Percentiles rank a stretch among this genome's conserved stretches.
These are phyloP conservation scores for Paraurostyla sp. DNA, from an alignment of 73 alveolate genomes.

Conservation along the genomic window DNA sequence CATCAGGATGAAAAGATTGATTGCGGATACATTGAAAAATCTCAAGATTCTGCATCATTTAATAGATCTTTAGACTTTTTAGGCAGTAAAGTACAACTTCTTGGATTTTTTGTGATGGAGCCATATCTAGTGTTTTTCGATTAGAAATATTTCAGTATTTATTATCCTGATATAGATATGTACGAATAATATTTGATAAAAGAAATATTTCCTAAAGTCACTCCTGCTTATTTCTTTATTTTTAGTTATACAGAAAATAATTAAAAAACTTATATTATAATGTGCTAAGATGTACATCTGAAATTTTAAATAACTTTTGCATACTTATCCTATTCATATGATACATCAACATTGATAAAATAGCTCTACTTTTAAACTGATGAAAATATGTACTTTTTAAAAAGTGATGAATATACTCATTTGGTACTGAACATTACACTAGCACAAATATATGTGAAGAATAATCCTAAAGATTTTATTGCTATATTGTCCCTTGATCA, in stretches of 20 bases:
- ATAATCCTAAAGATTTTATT: too few relatives aligned
- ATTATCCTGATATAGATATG: background rate
- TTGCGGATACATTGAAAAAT: background rate
- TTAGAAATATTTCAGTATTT: background rate
- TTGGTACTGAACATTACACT: too few relatives aligned
- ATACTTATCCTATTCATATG: too few relatives aligned
- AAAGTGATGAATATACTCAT: too few relatives aligned
- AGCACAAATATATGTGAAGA: too few relatives aligned
- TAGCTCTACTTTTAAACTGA: too few relatives aligned
- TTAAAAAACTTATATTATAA: too few relatives aligned
- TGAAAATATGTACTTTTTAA: too few relatives aligned
- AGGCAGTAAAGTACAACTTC: background rate
- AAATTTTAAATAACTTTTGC: too few relatives aligned
- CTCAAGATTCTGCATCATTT: background rate
- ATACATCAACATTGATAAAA: too few relatives aligned
- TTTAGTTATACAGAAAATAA: too few relatives aligned
- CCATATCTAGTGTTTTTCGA: background rate
- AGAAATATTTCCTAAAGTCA: background rate
- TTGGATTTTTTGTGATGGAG: constrained; percentile 3
- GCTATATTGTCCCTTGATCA: background rate
- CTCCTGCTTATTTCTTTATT: background rate
- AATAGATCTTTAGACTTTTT: background rate
- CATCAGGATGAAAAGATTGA: background rate
- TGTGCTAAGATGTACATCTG: too few relatives aligned
- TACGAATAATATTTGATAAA: background rate